Percentiles rank a stretch among this genome's conserved stretches.
phyloP scores from a whole-genome alignment of 2,329 filamentous ascomycete genomes.

The Xylaria sp. region DNA sequence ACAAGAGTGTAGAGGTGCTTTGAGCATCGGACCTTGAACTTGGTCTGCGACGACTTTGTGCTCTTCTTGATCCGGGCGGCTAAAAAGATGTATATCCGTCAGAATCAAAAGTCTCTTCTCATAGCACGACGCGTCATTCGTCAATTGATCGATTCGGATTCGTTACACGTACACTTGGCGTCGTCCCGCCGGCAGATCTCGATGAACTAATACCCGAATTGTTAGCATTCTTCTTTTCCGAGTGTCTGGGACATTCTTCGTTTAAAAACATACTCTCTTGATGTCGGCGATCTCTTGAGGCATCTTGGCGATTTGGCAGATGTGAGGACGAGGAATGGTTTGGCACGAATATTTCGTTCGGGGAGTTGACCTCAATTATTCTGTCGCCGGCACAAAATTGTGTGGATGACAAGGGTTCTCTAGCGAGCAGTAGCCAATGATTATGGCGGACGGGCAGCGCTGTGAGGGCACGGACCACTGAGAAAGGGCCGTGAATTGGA shows the following conservation, averaged over 20 bases:
- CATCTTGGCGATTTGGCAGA: slow-evolving; percentile 78
- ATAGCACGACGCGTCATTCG: slow-evolving; percentile 22
- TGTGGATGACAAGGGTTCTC: slow-evolving; percentile 44
- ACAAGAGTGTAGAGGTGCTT: slow-evolving; percentile 97
- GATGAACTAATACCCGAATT: slow-evolving; percentile 79
- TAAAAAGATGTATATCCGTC: slow-evolving; percentile 54
- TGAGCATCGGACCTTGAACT: slow-evolving; percentile 99
- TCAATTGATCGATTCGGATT: slow-evolving; percentile 21
- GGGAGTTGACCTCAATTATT: slow-evolving; percentile 40
- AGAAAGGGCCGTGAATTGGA: too few relatives aligned
- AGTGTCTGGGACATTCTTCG: neutral
- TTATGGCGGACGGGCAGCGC: slow-evolving; percentile 17
- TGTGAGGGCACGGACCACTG: slow-evolving; percentile 35
- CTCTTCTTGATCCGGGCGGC: slow-evolving; percentile 97
- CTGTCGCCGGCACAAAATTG: slow-evolving; percentile 46
- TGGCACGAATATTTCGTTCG: slow-evolving; percentile 34
- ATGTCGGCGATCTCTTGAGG: slow-evolving; percentile 98
- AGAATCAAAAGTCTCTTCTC: slow-evolving; percentile 42
- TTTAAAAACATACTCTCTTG: slow-evolving; percentile 72
- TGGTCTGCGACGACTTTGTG: slow-evolving; percentile 89
- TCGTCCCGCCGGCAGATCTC: slow-evolving; percentile 99
- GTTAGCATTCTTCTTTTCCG: slow-evolving; percentile 38
- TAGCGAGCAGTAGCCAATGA: slow-evolving; percentile 38
- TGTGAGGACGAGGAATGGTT: slow-evolving; percentile 41
- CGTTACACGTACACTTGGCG: slow-evolving; percentile 87